Evolutionary conservation across 2,329 filamentous ascomycete species (phyloP).

Genomic region (Colletotrichum trifolii): DNA sequence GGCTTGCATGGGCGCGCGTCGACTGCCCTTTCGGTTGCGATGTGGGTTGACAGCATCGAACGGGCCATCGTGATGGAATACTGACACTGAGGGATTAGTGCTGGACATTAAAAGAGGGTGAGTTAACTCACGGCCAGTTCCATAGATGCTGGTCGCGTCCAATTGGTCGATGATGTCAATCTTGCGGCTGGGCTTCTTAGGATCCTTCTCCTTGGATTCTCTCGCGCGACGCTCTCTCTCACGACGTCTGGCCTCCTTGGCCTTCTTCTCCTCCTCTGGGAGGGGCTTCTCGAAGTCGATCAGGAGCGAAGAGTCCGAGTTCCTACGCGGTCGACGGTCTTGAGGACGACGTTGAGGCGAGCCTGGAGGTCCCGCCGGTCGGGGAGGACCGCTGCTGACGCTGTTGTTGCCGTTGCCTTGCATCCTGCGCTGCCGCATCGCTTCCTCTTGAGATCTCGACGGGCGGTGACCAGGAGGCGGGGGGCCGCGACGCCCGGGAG

Average conservation of each 20-base stretch:
- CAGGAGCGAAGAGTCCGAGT: slow-evolving; percentile 82
- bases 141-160: slow-evolving; percentile 95
- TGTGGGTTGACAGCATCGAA: slow-evolving; percentile 97
- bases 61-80: slow-evolving; percentile 97
- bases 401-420: slow-evolving; percentile 51
- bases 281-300: slow-evolving; percentile 66
- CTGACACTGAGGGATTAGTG: slow-evolving; percentile 55
- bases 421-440: slow-evolving; percentile 60
- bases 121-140: slow-evolving; percentile 79
- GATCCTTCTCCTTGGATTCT: slow-evolving; percentile 60
- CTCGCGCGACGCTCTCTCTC: slow-evolving; percentile 63
- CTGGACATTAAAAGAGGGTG: slow-evolving; percentile 3
- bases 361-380: slow-evolving; percentile 45
- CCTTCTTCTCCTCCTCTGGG: slow-evolving; percentile 68
- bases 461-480: slow-evolving; percentile 67
- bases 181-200: slow-evolving; percentile 60
- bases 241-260: slow-evolving; percentile 60
- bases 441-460: slow-evolving; percentile 74
- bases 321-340: slow-evolving; percentile 71
- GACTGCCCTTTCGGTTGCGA: slow-evolving; percentile 85
- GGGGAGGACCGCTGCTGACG: slow-evolving; percentile 44
- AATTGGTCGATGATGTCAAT: slow-evolving; percentile 96
- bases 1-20: slow-evolving; percentile 92
- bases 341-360: slow-evolving; percentile 52
- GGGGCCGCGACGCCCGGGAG: slow-evolving; percentile 54